Evolutionary conservation across 2,329 filamentous ascomycete genomes (phyloP).

Genomic region (Claviceps pazoutovae): DNA sequence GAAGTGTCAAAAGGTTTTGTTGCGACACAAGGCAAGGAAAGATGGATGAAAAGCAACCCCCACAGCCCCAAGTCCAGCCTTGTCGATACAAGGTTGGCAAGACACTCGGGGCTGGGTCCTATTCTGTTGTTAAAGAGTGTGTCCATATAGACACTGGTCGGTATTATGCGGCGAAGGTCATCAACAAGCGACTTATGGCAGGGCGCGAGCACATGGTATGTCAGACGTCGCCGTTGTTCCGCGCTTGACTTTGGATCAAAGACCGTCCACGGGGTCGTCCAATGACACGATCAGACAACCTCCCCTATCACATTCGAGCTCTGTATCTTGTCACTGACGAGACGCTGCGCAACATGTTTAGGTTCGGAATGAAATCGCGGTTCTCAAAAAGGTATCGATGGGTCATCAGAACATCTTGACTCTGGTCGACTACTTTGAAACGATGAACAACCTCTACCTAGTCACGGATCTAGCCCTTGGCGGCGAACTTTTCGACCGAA

Average conservation of each 20-base stretch:
- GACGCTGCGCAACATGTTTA: constrained; percentile 19
- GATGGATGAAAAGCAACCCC: constrained; percentile 17
- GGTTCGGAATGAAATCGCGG: constrained; percentile 96
- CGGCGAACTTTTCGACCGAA: constrained; percentile 94
- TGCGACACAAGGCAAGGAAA: background rate
- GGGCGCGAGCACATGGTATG: constrained; percentile 93
- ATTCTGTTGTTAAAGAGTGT: constrained; percentile 97
- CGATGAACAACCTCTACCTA: constrained; percentile 98
- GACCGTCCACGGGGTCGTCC: background rate
- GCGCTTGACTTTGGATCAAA: background rate
- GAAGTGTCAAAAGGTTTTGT: background rate
- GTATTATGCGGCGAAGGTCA: constrained; percentile 98
- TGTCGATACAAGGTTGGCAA: constrained; percentile 98
- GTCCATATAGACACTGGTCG: constrained; percentile 95
- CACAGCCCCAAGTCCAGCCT: constrained; percentile 62
- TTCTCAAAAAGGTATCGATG: constrained; percentile 97
- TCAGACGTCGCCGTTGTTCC: background rate
- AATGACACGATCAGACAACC: background rate
- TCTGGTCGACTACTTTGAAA: constrained; percentile 97
- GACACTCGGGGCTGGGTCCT: constrained; percentile 89
- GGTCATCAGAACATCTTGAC: constrained; percentile 97
- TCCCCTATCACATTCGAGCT: background rate
- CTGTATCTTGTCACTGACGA: background rate
- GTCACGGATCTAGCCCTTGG: constrained; percentile 94
- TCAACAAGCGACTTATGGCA: constrained; percentile 97